These are phyloP conservation scores for Fragaria ananassa DNA, from an alignment of 306 rosid species.

Conservation along the genomic window DNA sequence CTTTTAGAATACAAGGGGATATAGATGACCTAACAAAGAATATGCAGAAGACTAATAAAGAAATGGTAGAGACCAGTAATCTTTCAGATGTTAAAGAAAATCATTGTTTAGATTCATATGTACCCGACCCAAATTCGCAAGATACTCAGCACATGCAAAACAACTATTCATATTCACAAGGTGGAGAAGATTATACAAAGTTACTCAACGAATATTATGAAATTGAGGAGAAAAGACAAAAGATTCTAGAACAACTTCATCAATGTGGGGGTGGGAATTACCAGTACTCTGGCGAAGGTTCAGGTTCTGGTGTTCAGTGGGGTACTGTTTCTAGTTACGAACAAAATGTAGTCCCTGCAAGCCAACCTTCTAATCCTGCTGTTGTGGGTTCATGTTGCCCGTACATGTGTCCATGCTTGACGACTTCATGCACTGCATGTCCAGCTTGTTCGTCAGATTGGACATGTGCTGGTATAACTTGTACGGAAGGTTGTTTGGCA, in stretches of 20 bases:
- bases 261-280: conserved; percentile 57
- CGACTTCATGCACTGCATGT: conserved; percentile 36
- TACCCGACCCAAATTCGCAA: conserved; percentile 29
- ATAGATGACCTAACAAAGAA: conserved; percentile 33
- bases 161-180: conserved; percentile 38
- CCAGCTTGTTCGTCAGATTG: conserved; percentile 41
- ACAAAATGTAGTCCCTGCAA: conserved; percentile 34
- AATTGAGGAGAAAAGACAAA: conserved; percentile 75
- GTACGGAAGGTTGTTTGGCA: conserved; percentile 31
- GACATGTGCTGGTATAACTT: conserved; percentile 35
- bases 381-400: conserved; percentile 54
- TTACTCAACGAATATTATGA: conserved; percentile 63
- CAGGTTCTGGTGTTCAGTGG: conserved; percentile 31
- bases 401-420: conserved; percentile 34
- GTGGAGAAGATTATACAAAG: conserved; percentile 50
- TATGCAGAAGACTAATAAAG: conserved; percentile 21
- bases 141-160: conserved; percentile 22
- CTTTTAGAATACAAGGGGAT: conserved; percentile 38
- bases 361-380: conserved; percentile 45
- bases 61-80: conserved; percentile 36
- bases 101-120: conserved; percentile 24
- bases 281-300: conserved; percentile 38
- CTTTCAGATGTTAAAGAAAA: conserved; percentile 40
- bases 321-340: conserved; percentile 30
- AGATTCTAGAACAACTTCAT: conserved; percentile 67